phyloP scores from a whole-genome alignment of 768 basidiomycete genomes.

The Collybiopsis luxurians region DNA sequence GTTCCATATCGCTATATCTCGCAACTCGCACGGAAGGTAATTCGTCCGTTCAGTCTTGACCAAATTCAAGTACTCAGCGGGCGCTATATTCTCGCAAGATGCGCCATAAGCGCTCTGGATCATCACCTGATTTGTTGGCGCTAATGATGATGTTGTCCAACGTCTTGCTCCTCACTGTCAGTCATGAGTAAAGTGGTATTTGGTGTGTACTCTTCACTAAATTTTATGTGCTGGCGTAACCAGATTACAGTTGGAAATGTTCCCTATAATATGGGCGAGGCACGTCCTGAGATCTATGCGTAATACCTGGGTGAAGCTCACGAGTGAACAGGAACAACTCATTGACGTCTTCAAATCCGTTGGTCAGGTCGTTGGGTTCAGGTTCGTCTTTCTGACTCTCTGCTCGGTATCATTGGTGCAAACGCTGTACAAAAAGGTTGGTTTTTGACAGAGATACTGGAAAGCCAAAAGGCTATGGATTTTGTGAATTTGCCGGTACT shows the following conservation, averaged over 20 bases:
- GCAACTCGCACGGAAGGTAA: too few species aligned
- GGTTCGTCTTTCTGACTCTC: slow-evolving; percentile 39
- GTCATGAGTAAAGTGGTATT: slow-evolving; percentile 72
- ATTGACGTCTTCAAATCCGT: slow-evolving; percentile 89
- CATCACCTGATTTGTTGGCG: too few species aligned
- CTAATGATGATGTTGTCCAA: too few species aligned
- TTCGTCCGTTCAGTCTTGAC: too few species aligned
- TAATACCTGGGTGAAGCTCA: slow-evolving; percentile 11
- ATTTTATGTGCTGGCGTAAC: too few species aligned
- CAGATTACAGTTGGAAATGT: slow-evolving; percentile 88
- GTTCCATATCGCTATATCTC: too few species aligned
- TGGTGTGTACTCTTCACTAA: slow-evolving; percentile 31
- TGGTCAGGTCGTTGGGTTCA: slow-evolving; percentile 86
- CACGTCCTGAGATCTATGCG: slow-evolving; percentile 19
- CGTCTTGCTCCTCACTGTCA: too few species aligned
- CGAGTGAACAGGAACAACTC: slow-evolving; percentile 59
- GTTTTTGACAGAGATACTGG: slow-evolving; percentile 93
- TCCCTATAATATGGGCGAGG: slow-evolving; percentile 87
- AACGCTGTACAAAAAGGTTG: slow-evolving; percentile 45
- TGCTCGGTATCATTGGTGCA: neutral
- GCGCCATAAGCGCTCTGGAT: too few species aligned
- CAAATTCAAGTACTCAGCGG: too few species aligned
- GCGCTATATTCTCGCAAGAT: too few species aligned
- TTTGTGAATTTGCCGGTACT: slow-evolving; percentile 90
- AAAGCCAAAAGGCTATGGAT: slow-evolving; percentile 91